Conservation (phyloP, 2,329 filamentous ascomycete species). For the Blumeria hordei region DNA sequence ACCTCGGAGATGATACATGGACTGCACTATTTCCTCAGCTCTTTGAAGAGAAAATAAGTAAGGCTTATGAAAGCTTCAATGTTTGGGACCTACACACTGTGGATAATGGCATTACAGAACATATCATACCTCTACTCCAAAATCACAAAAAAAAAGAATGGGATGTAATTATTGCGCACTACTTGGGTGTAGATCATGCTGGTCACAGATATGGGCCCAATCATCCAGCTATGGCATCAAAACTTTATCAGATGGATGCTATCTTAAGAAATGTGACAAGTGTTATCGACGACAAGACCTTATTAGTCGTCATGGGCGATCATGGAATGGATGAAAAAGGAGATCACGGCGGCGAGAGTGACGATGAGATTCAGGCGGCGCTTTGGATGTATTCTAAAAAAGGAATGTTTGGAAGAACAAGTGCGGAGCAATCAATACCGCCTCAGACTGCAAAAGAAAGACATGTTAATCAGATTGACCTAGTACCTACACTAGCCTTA, state of each 20-base stretch:
- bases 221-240: constrained; percentile 74
- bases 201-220: constrained; percentile 89
- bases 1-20: constrained; percentile 97
- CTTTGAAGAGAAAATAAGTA: constrained; percentile 69
- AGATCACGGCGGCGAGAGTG: constrained; percentile 93
- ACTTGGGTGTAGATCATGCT: constrained; percentile 86
- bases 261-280: constrained; percentile 51
- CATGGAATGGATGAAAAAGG: constrained; percentile 97
- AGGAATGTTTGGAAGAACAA: constrained; percentile 57
- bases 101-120: constrained; percentile 79
- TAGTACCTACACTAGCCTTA: constrained; percentile 76
- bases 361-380: constrained; percentile 83
- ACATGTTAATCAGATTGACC: constrained; percentile 66
- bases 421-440: constrained; percentile 30
- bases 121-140: constrained; percentile 64
- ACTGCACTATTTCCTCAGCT: constrained; percentile 79
- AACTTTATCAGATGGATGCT: constrained; percentile 73
- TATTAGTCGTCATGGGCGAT: constrained; percentile 94
- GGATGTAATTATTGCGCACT: constrained; percentile 91
- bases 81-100: constrained; percentile 96
- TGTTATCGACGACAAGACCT: constrained; percentile 57
- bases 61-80: constrained; percentile 88
- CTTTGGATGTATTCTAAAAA: constrained; percentile 97
- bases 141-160: constrained; percentile 42
- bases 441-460: constrained; percentile 53